Percentiles rank a stretch among this genome's conserved stretches.
phyloP scores from a whole-genome alignment of 441 rosid genomes.

The Pelargonium fulgidum region DNA sequence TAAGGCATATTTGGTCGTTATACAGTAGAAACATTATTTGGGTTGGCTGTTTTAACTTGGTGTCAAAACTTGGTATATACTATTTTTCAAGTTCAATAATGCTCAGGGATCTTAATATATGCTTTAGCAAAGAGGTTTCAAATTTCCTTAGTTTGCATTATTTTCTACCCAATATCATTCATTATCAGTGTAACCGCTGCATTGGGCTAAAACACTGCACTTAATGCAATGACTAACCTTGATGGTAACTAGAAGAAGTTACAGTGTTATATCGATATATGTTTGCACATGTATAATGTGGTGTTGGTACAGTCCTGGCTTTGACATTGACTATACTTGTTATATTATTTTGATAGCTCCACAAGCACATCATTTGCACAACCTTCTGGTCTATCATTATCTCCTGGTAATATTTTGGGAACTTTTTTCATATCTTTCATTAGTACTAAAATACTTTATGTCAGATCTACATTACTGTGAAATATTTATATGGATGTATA shows the following conservation, averaged over 20 bases:
- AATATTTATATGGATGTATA: constrained; percentile 13
- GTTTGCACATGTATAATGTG: neutral
- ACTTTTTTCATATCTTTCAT: neutral
- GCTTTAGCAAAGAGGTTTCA: neutral
- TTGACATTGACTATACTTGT: constrained; percentile 14
- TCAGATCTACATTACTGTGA: constrained; percentile 2
- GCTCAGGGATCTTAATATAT: neutral
- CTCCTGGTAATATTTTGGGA: constrained; percentile 50
- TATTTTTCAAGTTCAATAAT: neutral
- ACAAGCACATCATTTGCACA: constrained; percentile 80
- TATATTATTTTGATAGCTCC: constrained; percentile 44
- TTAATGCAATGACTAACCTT: neutral
- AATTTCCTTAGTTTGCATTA: neutral
- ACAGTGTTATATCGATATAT: neutral
- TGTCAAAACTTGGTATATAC: neutral
- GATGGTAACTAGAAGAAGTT: neutral
- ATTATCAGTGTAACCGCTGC: neutral
- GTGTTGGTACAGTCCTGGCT: neutral
- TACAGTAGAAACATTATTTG: neutral
- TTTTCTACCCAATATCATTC: neutral
- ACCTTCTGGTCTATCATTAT: constrained; percentile 82
- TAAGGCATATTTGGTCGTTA: neutral
- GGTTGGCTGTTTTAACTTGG: neutral
- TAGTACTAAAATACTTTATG: neutral
- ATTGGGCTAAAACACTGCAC: neutral